Percentiles rank a stretch among this genome's conserved stretches.
phyloP scores from a whole-genome alignment of 805 yeast species.

The Starmerella lactis-condensi region DNA sequence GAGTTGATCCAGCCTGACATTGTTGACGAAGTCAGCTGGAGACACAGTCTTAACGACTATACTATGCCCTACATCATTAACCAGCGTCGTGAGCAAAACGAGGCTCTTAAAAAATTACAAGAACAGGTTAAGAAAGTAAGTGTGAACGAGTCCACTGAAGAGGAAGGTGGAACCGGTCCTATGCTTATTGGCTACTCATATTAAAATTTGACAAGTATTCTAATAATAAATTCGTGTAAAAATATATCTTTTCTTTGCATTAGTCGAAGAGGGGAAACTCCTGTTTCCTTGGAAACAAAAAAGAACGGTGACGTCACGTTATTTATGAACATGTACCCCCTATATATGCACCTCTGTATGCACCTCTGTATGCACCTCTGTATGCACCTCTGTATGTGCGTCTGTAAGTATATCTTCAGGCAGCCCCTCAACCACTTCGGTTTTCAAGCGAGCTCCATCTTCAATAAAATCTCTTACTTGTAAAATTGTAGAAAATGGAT shows the following conservation, averaged over 20 bases:
- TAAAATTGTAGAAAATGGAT: neutral
- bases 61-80: constrained; percentile 86
- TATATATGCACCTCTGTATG: too few relatives aligned
- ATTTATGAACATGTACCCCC: too few relatives aligned
- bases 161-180: constrained; percentile 41
- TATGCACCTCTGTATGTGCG: too few relatives aligned
- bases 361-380: too few relatives aligned
- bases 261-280: too few relatives aligned
- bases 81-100: constrained; percentile 58
- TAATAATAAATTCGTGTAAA: neutral
- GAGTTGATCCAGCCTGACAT: constrained; percentile 61
- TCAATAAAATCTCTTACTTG: neutral
- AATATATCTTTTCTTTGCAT: neutral
- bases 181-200: constrained; percentile 37
- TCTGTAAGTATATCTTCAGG: too few relatives aligned
- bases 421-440: too few relatives aligned
- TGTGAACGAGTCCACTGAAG: constrained; percentile 31
- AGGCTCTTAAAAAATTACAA: constrained; percentile 42
- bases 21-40: constrained; percentile 81
- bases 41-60: constrained; percentile 64
- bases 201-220: constrained; percentile 1
- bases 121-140: constrained; percentile 56
- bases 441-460: neutral
- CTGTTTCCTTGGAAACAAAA: too few relatives aligned
- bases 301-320: too few relatives aligned